Percentiles rank a stretch among this genome's conserved stretches.
phyloP scores from a whole-genome alignment of 306 rosid genomes.

The Pterocarpus macrocarpus region DNA sequence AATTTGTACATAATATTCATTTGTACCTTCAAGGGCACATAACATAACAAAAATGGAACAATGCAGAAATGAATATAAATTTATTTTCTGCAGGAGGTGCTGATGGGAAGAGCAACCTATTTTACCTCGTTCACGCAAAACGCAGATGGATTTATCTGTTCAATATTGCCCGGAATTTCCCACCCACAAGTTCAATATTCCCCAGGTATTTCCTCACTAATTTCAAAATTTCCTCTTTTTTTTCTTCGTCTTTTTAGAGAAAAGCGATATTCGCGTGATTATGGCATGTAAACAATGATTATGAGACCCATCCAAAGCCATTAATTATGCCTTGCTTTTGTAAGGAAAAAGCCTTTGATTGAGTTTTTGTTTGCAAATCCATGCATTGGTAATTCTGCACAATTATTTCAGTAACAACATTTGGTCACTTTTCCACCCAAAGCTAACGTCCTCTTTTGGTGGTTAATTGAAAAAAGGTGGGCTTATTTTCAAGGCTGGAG shows the following conservation, averaged over 20 bases:
- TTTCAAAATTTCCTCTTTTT: neutral
- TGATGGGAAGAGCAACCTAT: slow-evolving; percentile 91
- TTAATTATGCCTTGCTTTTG: slow-evolving; percentile 48
- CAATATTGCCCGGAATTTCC: slow-evolving; percentile 88
- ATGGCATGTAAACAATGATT: slow-evolving; percentile 22
- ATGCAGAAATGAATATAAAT: slow-evolving; percentile 20
- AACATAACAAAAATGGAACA: neutral
- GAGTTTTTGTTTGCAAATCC: slow-evolving; percentile 27
- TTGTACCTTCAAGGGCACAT: neutral
- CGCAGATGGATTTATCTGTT: slow-evolving; percentile 90
- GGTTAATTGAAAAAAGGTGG: slow-evolving; percentile 67
- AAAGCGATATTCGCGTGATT: slow-evolving; percentile 26
- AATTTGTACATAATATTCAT: neutral
- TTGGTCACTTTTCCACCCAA: neutral
- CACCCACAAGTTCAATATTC: slow-evolving; percentile 94
- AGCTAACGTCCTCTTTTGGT: slow-evolving; percentile 26
- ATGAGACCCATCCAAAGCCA: slow-evolving; percentile 42
- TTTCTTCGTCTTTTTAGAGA: neutral
- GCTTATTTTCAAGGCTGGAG: slow-evolving; percentile 91
- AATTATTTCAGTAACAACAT: slow-evolving; percentile 31
- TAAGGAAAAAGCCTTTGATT: slow-evolving; percentile 46
- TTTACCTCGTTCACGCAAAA: slow-evolving; percentile 83
- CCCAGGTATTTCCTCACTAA: slow-evolving; percentile 68
- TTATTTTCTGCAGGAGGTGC: slow-evolving; percentile 72
- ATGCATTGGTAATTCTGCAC: slow-evolving; percentile 37